A percentile compares a stretch with the other conserved stretches of the same genome.
Conservation (phyloP, 202 grass and related monocot genomes). For the Saccharum hybrid region DNA sequence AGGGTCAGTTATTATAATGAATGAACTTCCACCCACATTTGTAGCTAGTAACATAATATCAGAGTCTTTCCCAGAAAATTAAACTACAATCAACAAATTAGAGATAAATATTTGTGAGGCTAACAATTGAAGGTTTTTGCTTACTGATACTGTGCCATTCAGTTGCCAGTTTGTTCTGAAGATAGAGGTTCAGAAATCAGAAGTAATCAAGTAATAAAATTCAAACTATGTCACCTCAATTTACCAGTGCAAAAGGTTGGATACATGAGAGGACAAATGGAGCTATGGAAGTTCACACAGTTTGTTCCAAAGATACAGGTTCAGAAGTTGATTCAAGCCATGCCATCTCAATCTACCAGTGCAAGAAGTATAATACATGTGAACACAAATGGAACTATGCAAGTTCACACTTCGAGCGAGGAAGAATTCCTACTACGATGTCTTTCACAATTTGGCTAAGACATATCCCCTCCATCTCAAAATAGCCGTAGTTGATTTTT, state of each 20-base stretch:
- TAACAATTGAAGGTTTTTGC: not conserved
- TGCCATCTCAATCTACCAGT: conserved; percentile 4
- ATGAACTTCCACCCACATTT: conserved; percentile 1
- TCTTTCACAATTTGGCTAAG: not conserved
- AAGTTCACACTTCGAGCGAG: not conserved
- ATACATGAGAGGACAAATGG: conserved; percentile 4
- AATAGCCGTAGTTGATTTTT: not conserved
- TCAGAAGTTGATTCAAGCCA: not conserved
- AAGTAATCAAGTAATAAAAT: not conserved
- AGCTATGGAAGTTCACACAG: not conserved
- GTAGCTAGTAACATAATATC: not conserved
- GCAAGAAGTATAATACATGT: not conserved
- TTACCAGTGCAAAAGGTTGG: not conserved
- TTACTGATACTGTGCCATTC: not conserved
- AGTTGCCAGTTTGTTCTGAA: not conserved
- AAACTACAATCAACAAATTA: not conserved
- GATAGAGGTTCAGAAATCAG: not conserved
- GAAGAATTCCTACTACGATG: not conserved
- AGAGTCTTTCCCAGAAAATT: not conserved
- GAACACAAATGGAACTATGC: conserved; percentile 6
- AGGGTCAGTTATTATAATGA: not conserved
- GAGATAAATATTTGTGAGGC: not conserved
- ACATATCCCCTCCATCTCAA: not conserved
- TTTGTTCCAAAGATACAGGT: not conserved
- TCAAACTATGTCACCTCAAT: not conserved